Conservation (phyloP, 257 asterid species). For the Nicotiana noctiflora region DNA sequence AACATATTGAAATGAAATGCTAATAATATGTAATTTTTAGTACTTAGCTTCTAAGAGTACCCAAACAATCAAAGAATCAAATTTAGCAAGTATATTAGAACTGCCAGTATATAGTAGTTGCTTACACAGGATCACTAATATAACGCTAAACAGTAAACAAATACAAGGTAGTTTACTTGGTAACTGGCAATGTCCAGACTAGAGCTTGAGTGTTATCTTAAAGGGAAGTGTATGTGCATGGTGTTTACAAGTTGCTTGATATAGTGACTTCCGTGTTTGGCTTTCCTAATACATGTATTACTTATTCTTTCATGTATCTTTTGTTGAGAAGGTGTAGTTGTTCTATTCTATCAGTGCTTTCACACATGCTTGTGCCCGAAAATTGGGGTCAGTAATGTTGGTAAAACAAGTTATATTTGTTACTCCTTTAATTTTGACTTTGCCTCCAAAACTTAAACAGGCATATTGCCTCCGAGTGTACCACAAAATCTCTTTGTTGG, state of each 20-base stretch:
- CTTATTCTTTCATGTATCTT: background rate
- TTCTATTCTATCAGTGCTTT: background rate
- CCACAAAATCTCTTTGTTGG: too few relatives aligned
- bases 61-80: background rate
- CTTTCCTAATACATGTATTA: background rate
- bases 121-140: background rate
- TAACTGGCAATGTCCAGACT: background rate
- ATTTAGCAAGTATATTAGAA: background rate
- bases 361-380: background rate
- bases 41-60: background rate
- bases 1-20: background rate
- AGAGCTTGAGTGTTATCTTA: background rate
- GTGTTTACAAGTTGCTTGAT: background rate
- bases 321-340: background rate
- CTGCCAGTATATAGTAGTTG: background rate
- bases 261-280: background rate
- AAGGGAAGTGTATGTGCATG: background rate
- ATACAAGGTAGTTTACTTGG: background rate
- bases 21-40: background rate
- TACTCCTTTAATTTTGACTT: slow-evolving; percentile 9
- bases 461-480: slow-evolving; percentile 43
- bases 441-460: slow-evolving; percentile 22
- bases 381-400: background rate
- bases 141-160: background rate
- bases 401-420: background rate